Evolutionary conservation across 2,329 filamentous ascomycete species (phyloP).

Genomic region (Myotisia sp.): DNA sequence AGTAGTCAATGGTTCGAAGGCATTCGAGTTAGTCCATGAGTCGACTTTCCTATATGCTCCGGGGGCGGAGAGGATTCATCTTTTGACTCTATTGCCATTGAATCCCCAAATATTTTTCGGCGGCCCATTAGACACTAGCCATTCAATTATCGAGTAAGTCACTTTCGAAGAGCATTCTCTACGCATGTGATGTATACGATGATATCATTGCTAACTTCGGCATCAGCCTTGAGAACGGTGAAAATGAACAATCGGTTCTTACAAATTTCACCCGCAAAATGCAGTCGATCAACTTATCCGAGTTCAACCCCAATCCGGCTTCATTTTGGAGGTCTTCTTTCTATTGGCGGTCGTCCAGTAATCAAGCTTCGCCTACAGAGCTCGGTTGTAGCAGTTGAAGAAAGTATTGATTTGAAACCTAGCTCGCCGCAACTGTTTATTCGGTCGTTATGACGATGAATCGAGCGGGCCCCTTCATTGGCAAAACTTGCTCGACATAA

Average conservation of each 20-base stretch:
- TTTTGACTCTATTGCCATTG: conserved; percentile 37
- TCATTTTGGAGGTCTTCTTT: conserved; percentile 27
- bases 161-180: background rate
- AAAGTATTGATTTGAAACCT: too few relatives aligned
- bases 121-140: conserved; percentile 25
- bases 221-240: conserved; percentile 4
- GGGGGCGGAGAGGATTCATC: conserved; percentile 39
- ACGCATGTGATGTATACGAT: conserved; percentile 3
- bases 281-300: conserved; percentile 17
- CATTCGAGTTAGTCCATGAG: conserved; percentile 36
- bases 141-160: background rate
- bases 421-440: too few relatives aligned
- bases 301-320: conserved; percentile 21
- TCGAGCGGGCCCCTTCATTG: too few relatives aligned
- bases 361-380: too few relatives aligned
- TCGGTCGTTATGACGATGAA: too few relatives aligned
- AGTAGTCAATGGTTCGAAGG: conserved; percentile 36
- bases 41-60: conserved; percentile 47
- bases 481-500: too few relatives aligned
- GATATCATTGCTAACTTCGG: conserved; percentile 1
- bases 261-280: conserved; percentile 1
- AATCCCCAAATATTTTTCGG: conserved; percentile 45
- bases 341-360: conserved; percentile 21
- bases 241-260: conserved; percentile 16
- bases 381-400: too few relatives aligned